A percentile compares a stretch with the other conserved stretches of the same genome.
Conservation (phyloP, 2,329 filamentous ascomycete genomes). For the Cordyceps javanica region DNA sequence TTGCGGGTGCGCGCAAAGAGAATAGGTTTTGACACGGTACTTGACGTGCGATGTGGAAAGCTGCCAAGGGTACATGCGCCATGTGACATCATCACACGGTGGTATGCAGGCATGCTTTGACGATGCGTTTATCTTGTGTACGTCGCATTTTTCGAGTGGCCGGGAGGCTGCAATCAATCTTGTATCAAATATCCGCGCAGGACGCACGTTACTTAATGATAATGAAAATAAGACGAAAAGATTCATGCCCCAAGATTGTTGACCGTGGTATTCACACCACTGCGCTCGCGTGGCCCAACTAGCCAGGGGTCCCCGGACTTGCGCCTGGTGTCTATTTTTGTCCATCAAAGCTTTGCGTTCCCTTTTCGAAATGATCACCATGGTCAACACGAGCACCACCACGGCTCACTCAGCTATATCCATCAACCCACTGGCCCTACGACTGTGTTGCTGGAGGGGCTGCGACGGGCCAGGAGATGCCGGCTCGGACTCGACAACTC, state of each 20-base stretch:
- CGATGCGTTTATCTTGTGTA: background rate
- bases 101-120: background rate
- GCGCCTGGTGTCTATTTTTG: background rate
- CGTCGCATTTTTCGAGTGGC: background rate
- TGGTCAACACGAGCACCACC: too few relatives aligned
- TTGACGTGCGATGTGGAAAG: background rate
- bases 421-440: background rate
- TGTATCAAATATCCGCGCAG: slow-evolving; percentile 8
- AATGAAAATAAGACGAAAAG: slow-evolving; percentile 4
- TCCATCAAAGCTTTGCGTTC: too few relatives aligned
- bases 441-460: background rate
- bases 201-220: slow-evolving; percentile 11
- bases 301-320: background rate
- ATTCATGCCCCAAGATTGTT: background rate
- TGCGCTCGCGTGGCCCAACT: background rate
- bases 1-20: slow-evolving; percentile 27
- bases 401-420: background rate
- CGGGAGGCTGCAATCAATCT: background rate
- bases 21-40: slow-evolving; percentile 16
- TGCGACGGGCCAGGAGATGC: background rate
- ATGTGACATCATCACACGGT: background rate
- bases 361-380: too few relatives aligned
- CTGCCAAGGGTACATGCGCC: background rate
- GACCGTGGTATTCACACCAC: background rate
- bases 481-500: slow-evolving; percentile 1